Base-by-base conservation (phyloP, 2,329 filamentous ascomycete genomes). In the Aspergillus quadricinctus region DNA sequence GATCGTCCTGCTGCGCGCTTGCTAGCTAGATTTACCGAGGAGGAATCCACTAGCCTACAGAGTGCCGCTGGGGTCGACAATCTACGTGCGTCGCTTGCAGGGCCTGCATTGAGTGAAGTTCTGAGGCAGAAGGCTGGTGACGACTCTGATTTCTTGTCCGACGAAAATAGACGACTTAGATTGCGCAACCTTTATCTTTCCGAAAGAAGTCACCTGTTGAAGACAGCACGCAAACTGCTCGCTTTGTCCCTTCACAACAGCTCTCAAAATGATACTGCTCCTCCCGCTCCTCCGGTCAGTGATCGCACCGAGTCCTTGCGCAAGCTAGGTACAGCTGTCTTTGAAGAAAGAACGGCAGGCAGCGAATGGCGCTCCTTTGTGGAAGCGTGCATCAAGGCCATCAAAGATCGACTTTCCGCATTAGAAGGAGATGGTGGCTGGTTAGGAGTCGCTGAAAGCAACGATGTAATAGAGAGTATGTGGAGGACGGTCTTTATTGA, bases 31-130 rank as follows among this genome's bases (percentile, higher is more conserved):
- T 84, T 93, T 55, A 91, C 90, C 0, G 86, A 87, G 49, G 90
- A 94, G 64, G 90, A 95, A 77, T 80, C 86, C 17, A 81, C 86
- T 55, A 92, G 90, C 66, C 76, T 95, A 48, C 86, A 89, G 66
- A 88, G 89, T 65, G 88, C 88, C 17, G 83, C 88, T 11, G 88
- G 88, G 21, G 80, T 85, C 28, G 83, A 82, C 56, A 87, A 84
- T 70, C 81, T 69, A 77, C 85, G 62, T 77, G 81, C 67, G 74
- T 90, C 67, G 67, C 84, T 62, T 75, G 82, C 23, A 75, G 75
- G 65, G 48, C 70, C 64, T 49, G 68, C 67, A 51, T 64, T 73
- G 41, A 65, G 67, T 49, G 70, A 68, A 51, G 66, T 75, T 52
- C 60, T 75, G 56, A 73, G 66, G 52, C 65, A 68, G 43, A 66